Conservation (phyloP, 2,329 filamentous ascomycete genomes). For the Colletotrichum higginsianum region DNA sequence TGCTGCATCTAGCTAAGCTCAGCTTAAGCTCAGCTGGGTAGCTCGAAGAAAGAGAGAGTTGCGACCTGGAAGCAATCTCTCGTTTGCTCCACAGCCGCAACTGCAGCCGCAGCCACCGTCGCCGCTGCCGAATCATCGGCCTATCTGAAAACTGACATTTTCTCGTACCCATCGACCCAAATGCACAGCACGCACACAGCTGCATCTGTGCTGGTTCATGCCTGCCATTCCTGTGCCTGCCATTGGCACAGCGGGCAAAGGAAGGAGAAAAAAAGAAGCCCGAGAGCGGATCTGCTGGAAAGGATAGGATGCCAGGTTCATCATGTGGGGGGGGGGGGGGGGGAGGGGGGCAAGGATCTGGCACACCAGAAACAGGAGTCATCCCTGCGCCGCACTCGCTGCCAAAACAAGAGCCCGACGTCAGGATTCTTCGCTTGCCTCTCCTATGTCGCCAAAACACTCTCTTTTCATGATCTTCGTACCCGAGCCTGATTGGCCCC, state of each 20-base stretch:
- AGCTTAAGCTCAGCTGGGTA: conserved; percentile 30
- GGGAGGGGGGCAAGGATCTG: conserved; percentile 40
- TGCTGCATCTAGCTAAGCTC: conserved; percentile 12
- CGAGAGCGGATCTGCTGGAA: conserved; percentile 46
- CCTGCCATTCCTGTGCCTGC: conserved; percentile 28
- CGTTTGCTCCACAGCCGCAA: conserved; percentile 5
- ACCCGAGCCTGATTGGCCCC: conserved; percentile 46
- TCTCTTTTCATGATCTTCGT: conserved; percentile 51
- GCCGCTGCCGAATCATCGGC: conserved; percentile 16
- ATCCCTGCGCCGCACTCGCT: conserved; percentile 43
- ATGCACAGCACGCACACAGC: conserved; percentile 9
- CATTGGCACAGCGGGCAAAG: conserved; percentile 31
- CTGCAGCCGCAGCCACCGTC: background rate
- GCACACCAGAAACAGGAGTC: conserved; percentile 47
- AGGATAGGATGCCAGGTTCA: conserved; percentile 43
- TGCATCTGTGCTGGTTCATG: conserved; percentile 38
- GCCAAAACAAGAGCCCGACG: conserved; percentile 48
- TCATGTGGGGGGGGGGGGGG: conserved; percentile 46
- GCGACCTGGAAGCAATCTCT: conserved; percentile 19
- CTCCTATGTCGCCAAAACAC: conserved; percentile 51
- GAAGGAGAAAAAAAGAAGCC: conserved; percentile 34
- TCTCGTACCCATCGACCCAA: conserved; percentile 10
- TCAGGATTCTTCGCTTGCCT: conserved; percentile 45
- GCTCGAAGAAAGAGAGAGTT: conserved; percentile 9
- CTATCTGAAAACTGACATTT: conserved; percentile 33